Conservation (phyloP, 2,329 filamentous ascomycete species). For the Neonectria ditissima region DNA sequence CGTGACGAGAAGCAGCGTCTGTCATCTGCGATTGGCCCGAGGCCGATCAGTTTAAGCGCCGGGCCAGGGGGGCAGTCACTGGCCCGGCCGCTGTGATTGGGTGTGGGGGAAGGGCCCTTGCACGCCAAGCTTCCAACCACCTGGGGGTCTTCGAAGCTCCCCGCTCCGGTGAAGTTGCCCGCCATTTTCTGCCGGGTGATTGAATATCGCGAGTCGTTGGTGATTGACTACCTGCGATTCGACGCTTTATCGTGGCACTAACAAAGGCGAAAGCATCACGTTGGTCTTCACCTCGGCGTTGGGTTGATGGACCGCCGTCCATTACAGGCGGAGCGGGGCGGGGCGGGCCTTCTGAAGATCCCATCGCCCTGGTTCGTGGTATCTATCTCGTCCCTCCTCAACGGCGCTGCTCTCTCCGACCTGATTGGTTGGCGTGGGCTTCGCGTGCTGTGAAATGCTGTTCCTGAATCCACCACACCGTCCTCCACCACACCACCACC, state of each 20-base stretch:
- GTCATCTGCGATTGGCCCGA: constrained; percentile 56
- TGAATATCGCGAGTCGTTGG: neutral
- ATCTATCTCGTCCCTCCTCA: neutral
- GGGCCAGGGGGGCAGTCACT: constrained; percentile 33
- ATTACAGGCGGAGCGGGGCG: neutral
- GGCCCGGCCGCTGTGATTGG: constrained; percentile 39
- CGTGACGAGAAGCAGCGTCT: constrained; percentile 32
- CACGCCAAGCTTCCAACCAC: constrained; percentile 20
- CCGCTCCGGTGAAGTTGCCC: constrained; percentile 11
- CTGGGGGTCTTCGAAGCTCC: neutral
- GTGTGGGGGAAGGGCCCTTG: neutral
- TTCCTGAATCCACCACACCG: constrained; percentile 26
- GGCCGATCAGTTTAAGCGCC: constrained; percentile 55
- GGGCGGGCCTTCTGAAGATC: constrained; percentile 7
- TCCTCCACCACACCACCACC: neutral
- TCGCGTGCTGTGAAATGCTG: constrained; percentile 2
- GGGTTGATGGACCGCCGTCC: neutral
- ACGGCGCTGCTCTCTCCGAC: no score
- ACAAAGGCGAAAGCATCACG: neutral
- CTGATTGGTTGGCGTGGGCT: constrained; percentile 7
- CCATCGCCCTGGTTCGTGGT: constrained; percentile 16
- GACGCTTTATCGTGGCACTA: constrained; percentile 11
- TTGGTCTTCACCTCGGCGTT: neutral
- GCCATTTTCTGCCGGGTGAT: constrained; percentile 3
- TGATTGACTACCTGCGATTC: neutral